A percentile compares a stretch with the other conserved stretches of the same genome.
Evolutionary conservation across 2,329 filamentous ascomycete species (phyloP).

Genomic region (Epichloe hybrida): DNA sequence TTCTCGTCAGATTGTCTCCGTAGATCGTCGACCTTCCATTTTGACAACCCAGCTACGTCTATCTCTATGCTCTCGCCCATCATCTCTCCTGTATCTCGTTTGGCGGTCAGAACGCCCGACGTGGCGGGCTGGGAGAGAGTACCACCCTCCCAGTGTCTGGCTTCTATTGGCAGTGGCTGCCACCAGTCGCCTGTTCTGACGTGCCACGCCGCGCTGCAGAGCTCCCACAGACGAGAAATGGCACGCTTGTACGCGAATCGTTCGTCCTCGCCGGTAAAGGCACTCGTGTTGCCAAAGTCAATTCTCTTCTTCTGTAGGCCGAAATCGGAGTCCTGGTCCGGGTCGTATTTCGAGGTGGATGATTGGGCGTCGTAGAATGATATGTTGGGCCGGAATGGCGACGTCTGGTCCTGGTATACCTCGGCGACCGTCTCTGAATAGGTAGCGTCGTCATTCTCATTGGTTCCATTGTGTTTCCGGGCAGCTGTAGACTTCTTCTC

Average conservation of each 20-base stretch:
- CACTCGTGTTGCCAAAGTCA: constrained; percentile 55
- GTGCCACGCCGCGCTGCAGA: constrained; percentile 64
- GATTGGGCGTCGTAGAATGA: constrained; percentile 45
- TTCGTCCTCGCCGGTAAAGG: constrained; percentile 70
- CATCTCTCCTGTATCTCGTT: constrained; percentile 12
- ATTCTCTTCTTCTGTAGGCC: constrained; percentile 24
- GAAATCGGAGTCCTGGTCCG: constrained; percentile 45
- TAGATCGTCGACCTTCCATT: constrained; percentile 23
- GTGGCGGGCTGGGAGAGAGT: constrained; percentile 12
- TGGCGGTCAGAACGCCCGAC: constrained; percentile 1
- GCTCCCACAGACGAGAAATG: constrained; percentile 66
- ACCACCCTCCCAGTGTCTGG: constrained; percentile 51
- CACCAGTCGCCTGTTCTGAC: constrained; percentile 53
- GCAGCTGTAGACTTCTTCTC: constrained; percentile 26
- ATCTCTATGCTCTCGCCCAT: constrained; percentile 22
- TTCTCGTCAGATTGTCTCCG: constrained; percentile 12
- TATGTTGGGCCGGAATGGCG: constrained; percentile 68
- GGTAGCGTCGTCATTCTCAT: constrained; percentile 23
- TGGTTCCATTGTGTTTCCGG: constrained; percentile 2
- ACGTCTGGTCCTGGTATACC: constrained; percentile 64
- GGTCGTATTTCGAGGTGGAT: constrained; percentile 34
- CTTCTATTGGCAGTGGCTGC: constrained; percentile 50
- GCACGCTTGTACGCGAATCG: constrained; percentile 70
- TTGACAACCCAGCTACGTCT: constrained; percentile 26
- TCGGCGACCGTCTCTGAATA: constrained; percentile 39